Base-by-base conservation (phyloP, 78 protist genomes). In the Planoprotostelium fungivorum region DNA sequence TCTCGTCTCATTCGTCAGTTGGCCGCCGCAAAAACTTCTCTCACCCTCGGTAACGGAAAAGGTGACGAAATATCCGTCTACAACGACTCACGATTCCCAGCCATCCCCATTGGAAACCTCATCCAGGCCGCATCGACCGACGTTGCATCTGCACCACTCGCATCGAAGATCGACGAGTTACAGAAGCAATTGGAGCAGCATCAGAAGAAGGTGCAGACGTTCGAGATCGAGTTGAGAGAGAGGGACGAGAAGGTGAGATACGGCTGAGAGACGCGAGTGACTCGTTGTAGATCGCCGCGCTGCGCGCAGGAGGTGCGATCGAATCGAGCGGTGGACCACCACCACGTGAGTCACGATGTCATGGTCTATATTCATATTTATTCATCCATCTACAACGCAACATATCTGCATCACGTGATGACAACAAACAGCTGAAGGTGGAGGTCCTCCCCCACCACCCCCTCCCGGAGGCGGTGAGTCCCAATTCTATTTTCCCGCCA, bases 391-490 rank as follows among this genome's bases (percentile, higher is more conserved):
- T n/a, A n/a, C n/a, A n/a, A n/a, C n/a, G n/a, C n/a, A n/a, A n/a
- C n/a, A n/a, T n/a, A n/a, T n/a, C n/a, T n/a, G n/a, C n/a, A n/a
- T n/a, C n/a, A n/a, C n/a, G n/a, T n/a, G n/a, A n/a, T n/a, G n/a
- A 35, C 93, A 89, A 28, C 93, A 89, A 0, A 89, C 93, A 25
- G 88, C 89, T 35, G 86, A 73, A 0, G 84, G 51, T 25, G 93
- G 93, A n/a, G 88, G 89, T 16, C 90, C 90, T 86, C 94, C 94
- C 1, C 91, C 91, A 35, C 91, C 91, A 36, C 91, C 91, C 5
- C 91, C 91, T 9, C 91, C 91, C 10, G 35, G 35, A 35, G 84
- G 83, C 16, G 16, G n/a, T n/a, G n/a, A n/a, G n/a, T n/a, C n/a
- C n/a, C n/a, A n/a, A n/a, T n/a, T n/a, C n/a, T n/a, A n/a, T n/a